phyloP scores from a whole-genome alignment of 805 yeast species.

The Spathaspora hagerdaliae region DNA sequence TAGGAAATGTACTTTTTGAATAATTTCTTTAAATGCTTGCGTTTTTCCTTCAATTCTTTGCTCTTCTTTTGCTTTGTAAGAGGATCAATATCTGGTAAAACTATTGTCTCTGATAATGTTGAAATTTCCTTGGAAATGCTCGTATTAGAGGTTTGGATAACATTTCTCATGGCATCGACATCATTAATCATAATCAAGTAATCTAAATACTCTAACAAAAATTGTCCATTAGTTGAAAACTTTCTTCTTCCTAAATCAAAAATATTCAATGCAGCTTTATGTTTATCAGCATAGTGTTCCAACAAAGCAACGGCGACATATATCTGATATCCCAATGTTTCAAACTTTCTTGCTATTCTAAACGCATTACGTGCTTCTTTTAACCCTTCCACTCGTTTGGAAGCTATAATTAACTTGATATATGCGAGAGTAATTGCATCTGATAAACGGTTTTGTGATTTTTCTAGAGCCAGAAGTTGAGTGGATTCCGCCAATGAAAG shows the following conservation, averaged over 20 bases:
- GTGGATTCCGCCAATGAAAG: slow-evolving; percentile 10
- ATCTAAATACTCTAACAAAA: slow-evolving; percentile 64
- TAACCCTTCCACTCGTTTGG: slow-evolving; percentile 64
- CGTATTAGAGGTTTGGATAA: slow-evolving; percentile 74
- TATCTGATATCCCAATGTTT: slow-evolving; percentile 66
- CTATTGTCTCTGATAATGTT: slow-evolving; percentile 20
- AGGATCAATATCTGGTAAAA: slow-evolving; percentile 17
- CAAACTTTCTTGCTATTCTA: slow-evolving; percentile 61
- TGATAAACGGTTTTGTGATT: slow-evolving; percentile 16
- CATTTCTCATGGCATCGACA: slow-evolving; percentile 71
- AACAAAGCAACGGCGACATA: slow-evolving; percentile 78
- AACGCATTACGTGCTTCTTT: slow-evolving; percentile 72
- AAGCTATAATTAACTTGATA: slow-evolving; percentile 64
- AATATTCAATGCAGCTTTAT: slow-evolving; percentile 67
- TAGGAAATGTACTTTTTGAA: slow-evolving; percentile 53
- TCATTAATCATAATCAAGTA: slow-evolving; percentile 67
- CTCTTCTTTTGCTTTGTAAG: slow-evolving; percentile 47
- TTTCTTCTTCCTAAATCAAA: slow-evolving; percentile 74
- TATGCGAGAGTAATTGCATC: slow-evolving; percentile 60
- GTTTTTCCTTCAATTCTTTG: slow-evolving; percentile 19
- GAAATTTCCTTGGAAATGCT: slow-evolving; percentile 40
- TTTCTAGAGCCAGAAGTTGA: slow-evolving; percentile 20
- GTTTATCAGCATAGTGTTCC: slow-evolving; percentile 67
- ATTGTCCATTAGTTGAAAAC: slow-evolving; percentile 52
- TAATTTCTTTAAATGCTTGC: slow-evolving; percentile 25